These are phyloP conservation scores for Aspergillus sclerotialis DNA, from an alignment of 2,329 filamentous ascomycete species.

Conservation along the genomic window DNA sequence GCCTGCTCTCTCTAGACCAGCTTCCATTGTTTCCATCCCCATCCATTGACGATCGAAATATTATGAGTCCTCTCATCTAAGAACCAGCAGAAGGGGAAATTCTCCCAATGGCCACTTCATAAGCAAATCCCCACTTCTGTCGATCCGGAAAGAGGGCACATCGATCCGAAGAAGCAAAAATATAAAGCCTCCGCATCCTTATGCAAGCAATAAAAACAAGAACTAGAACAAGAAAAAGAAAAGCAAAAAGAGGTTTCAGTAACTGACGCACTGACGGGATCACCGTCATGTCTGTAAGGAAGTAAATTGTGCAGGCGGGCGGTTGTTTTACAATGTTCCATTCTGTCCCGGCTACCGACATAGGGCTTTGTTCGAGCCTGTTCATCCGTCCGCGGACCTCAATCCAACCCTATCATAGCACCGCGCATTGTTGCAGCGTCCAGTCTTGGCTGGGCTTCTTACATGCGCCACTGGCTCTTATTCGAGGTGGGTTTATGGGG, in stretches of 20 bases:
- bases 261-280: background rate
- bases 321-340: constrained; percentile 16
- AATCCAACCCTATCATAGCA: background rate
- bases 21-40: background rate
- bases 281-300: background rate
- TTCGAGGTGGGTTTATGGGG: background rate
- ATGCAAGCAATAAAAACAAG: constrained; percentile 1
- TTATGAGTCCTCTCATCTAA: background rate
- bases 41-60: background rate
- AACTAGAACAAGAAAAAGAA: background rate
- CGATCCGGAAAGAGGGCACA: background rate
- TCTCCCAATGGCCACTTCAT: background rate
- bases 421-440: background rate
- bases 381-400: constrained; percentile 1
- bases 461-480: background rate
- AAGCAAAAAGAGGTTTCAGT: background rate
- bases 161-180: background rate
- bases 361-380: constrained; percentile 18
- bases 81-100: background rate
- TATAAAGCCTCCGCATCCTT: background rate
- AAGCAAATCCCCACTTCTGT: too few relatives aligned
- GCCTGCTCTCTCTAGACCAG: background rate
- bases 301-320: too few relatives aligned
- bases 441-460: background rate
- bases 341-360: constrained; percentile 20